Base-by-base conservation (phyloP, 495 filamentous ascomycete species). In the Aspergillus baeticus region DNA sequence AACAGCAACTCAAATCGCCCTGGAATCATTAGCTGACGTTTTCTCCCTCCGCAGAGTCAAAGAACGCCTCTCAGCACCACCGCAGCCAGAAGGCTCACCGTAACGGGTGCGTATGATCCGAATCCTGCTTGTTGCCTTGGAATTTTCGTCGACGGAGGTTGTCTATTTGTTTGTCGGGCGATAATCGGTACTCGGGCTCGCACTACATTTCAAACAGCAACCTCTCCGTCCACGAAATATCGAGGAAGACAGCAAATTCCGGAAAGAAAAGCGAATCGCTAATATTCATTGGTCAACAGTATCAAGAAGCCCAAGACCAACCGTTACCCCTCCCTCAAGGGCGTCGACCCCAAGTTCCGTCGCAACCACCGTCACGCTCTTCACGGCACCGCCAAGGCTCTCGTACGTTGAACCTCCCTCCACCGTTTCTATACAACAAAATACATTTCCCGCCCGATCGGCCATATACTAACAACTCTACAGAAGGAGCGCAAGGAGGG, bases 251-350 rank as follows among this genome's bases (percentile, higher is more conserved):
- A n/a, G n/a, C 56, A 31, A 43, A 45, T 63, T 35, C 35, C 62
- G 23, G n/a, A 49, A 39, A 33, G 26, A 15, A 38, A 57, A 59
- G 29, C 50, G 46, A 48, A 13, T 57, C 60, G 55, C 76, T 80
- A 66, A 79, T 46, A 46, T 47, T 31, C 42, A 46, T 55, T 14
- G 43, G 31, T 18, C 47, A 46, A 70, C 75, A 96, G 94, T 81
- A 98, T 98, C 87, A 98, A 98, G 89, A 97, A 96, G 87, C 95
- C 95, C 43, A 98, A 96, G 84, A 98, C 94, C 74, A 84, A 92
- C 79, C 84, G 94, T 83, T 98, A 98, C 81, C 94, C 95, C 62
- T 97, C 93, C 70, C 86, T 98, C 65, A 96, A 96, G 69, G 94
- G 94, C 73, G 96, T 93, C 70, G 94, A 98, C 82, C 91, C 94